Evolutionary conservation across 75 land plant species (phyloP).

Genomic region (Selaginella tamariscina): DNA sequence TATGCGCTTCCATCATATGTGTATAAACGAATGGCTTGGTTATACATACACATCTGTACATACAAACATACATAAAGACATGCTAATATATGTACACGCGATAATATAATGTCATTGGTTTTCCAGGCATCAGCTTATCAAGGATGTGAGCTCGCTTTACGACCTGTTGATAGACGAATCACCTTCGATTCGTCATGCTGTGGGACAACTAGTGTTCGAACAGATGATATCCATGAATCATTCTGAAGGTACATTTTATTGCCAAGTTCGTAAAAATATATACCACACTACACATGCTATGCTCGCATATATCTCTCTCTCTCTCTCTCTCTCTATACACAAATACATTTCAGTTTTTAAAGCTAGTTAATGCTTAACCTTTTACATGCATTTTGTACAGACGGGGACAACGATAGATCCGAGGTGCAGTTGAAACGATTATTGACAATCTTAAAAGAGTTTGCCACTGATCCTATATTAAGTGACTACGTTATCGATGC

Average conservation of each 20-base stretch:
- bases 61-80: no score
- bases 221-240: conserved; percentile 50
- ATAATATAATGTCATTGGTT: no score
- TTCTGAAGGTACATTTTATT: background rate
- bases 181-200: conserved; percentile 79
- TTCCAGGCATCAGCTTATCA: conserved; percentile 66
- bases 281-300: no score
- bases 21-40: no score
- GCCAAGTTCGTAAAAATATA: no score
- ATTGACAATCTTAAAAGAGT: conserved; percentile 77
- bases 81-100: no score
- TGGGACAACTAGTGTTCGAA: conserved; percentile 85
- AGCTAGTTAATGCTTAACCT: background rate
- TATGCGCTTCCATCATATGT: no score
- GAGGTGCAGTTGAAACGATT: conserved; percentile 69
- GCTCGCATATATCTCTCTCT: no score
- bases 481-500: conserved; percentile 90
- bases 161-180: conserved; percentile 88
- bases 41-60: no score
- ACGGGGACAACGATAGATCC: conserved; percentile 36
- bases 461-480: conserved; percentile 73
- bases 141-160: conserved; percentile 79
- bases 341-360: no score
- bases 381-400: background rate
- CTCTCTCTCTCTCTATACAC: no score